phyloP scores from a whole-genome alignment of 139 green algal species.

The Edaphochlamys debaryana region DNA sequence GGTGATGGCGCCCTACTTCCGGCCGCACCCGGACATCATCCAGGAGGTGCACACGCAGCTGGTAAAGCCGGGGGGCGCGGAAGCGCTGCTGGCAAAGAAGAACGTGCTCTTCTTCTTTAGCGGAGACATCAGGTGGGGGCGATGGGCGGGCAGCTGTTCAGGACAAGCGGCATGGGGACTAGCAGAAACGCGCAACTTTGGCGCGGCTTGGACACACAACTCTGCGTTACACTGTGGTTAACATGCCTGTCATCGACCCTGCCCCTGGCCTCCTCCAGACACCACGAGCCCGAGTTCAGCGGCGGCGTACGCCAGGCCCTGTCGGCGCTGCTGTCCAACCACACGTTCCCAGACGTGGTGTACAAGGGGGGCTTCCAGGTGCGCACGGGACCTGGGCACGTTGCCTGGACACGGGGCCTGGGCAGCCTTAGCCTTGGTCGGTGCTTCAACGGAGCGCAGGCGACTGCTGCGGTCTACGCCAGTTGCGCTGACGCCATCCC shows the following conservation, averaged over 20 bases:
- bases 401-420: too few relatives aligned
- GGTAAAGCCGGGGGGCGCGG: background rate
- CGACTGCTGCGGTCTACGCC: too few relatives aligned
- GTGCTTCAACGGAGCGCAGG: too few relatives aligned
- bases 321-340: background rate
- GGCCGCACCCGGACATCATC: background rate
- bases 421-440: too few relatives aligned
- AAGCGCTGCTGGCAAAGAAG: conserved; percentile 4
- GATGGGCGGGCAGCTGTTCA: background rate
- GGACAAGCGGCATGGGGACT: too few relatives aligned
- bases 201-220: too few relatives aligned
- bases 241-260: too few relatives aligned
- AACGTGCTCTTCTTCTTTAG: conserved; percentile 41
- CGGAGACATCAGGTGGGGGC: conserved; percentile 13
- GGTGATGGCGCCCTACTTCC: conserved; percentile 29
- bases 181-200: too few relatives aligned
- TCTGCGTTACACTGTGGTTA: too few relatives aligned
- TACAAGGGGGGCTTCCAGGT: conserved; percentile 18
- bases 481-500: too few relatives aligned
- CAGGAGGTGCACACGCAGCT: background rate
- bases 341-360: conserved; percentile 24
- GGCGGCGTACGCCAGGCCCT: conserved; percentile 42
- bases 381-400: too few relatives aligned
- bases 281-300: conserved; percentile 49
- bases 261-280: background rate